Evolutionary conservation across 441 rosid genomes (phyloP).

Genomic region (Arabidopsis hybrid): DNA sequence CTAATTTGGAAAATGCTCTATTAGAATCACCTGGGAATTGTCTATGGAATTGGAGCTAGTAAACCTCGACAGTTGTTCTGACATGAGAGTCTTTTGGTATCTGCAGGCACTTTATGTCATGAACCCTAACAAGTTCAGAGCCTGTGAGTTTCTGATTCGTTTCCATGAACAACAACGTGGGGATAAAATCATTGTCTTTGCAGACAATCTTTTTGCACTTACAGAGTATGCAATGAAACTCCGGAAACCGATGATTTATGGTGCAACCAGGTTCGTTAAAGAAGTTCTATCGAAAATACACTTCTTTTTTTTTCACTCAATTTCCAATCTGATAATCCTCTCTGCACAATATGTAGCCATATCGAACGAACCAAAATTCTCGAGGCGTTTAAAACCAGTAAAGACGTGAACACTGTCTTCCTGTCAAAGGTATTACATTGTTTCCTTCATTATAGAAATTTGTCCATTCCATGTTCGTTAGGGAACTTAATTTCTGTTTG

Average conservation of each 20-base stretch:
- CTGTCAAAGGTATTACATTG: slow-evolving; percentile 73
- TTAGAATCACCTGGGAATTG: background rate
- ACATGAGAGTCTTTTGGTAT: slow-evolving; percentile 29
- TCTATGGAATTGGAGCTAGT: slow-evolving; percentile 7
- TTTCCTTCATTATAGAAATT: slow-evolving; percentile 12
- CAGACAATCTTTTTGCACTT: slow-evolving; percentile 96
- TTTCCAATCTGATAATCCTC: slow-evolving; percentile 16
- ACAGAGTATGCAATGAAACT: slow-evolving; percentile 92
- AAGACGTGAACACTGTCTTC: slow-evolving; percentile 82
- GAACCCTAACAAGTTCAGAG: slow-evolving; percentile 99
- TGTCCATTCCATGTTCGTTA: background rate
- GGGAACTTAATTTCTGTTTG: background rate
- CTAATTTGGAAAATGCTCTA: slow-evolving; percentile 1
- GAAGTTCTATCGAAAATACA: background rate
- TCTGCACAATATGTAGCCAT: slow-evolving; percentile 61
- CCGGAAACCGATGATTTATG: slow-evolving; percentile 98
- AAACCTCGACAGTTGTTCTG: slow-evolving; percentile 9
- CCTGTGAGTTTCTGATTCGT: slow-evolving; percentile 89
- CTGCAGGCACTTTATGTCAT: slow-evolving; percentile 97
- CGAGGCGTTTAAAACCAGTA: slow-evolving; percentile 86
- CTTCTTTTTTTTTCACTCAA: slow-evolving; percentile 9
- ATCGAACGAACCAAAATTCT: slow-evolving; percentile 96
- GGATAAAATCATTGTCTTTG: slow-evolving; percentile 94
- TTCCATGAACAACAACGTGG: slow-evolving; percentile 94
- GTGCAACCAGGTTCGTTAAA: slow-evolving; percentile 88